phyloP scores from a whole-genome alignment of 164 flowering plant genomes.

The Magnolia kwangsiensis region DNA sequence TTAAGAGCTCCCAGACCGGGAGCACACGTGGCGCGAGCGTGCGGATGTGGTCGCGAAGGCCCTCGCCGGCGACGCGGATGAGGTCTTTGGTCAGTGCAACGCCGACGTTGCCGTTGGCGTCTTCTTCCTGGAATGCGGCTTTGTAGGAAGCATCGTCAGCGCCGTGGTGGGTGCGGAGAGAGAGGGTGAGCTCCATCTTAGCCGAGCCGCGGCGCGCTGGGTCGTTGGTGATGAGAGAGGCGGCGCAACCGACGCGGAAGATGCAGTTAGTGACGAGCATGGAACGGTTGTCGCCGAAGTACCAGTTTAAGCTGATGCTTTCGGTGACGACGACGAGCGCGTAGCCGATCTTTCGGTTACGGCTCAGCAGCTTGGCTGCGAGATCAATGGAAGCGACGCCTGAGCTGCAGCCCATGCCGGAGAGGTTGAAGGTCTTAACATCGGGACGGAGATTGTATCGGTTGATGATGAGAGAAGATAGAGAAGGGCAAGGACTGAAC shows the following conservation, averaged over 20 bases:
- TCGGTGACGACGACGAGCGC: conserved; percentile 56
- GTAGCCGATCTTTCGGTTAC: conserved; percentile 16
- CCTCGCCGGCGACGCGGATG: conserved; percentile 45
- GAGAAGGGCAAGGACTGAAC: conserved; percentile 46
- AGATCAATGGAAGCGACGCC: conserved; percentile 45
- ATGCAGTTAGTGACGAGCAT: conserved; percentile 60
- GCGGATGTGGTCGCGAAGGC: conserved; percentile 33
- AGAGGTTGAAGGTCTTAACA: conserved; percentile 43
- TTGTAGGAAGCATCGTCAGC: conserved; percentile 42
- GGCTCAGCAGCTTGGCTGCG: conserved; percentile 36
- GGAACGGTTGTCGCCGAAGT: conserved; percentile 47
- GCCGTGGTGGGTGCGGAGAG: conserved; percentile 60
- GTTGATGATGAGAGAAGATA: conserved; percentile 41
- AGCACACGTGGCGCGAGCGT: conserved; percentile 42
- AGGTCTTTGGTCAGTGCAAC: conserved; percentile 61
- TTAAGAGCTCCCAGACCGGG: conserved; percentile 39
- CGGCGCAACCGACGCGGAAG: conserved; percentile 58
- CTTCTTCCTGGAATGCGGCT: conserved; percentile 54
- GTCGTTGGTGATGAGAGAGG: conserved; percentile 46
- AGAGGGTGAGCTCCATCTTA: conserved; percentile 39
- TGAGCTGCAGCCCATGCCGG: conserved; percentile 68
- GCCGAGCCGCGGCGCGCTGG: conserved; percentile 24
- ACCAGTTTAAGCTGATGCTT: conserved; percentile 57
- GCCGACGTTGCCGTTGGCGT: conserved; percentile 40
- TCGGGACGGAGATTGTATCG: conserved; percentile 34